Evolutionary conservation across 2,329 filamentous ascomycete species (phyloP).

Genomic region (Pezicula carpinea): DNA sequence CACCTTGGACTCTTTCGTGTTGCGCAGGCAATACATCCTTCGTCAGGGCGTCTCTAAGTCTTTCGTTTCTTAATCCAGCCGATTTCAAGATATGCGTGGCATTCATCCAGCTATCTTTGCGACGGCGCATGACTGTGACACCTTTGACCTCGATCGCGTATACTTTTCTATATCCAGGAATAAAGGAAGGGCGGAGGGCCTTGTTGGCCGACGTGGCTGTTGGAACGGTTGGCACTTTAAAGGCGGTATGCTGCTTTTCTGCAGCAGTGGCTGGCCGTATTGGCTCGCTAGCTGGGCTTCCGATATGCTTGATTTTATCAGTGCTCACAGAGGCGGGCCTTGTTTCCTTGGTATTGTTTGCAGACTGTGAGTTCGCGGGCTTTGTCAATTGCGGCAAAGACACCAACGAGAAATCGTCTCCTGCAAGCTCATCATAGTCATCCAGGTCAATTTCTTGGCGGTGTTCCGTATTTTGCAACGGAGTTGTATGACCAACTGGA

Average conservation of each 20-base stretch:
- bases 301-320: too few species aligned
- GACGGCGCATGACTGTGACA: not conserved
- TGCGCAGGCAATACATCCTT: not conserved
- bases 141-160: slow-evolving; percentile 1
- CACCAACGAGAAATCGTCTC: not conserved
- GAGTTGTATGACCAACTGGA: slow-evolving; percentile 2
- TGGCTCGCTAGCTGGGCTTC: too few species aligned
- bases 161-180: not conserved
- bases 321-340: too few species aligned
- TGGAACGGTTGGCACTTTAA: not conserved
- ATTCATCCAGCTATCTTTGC: slow-evolving; percentile 1
- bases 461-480: slow-evolving; percentile 15
- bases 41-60: not conserved
- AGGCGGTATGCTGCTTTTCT: too few species aligned
- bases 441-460: slow-evolving; percentile 5
- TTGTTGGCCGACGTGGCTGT: not conserved
- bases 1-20: not conserved
- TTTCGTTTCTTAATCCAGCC: not conserved
- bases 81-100: not conserved
- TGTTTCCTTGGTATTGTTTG: not conserved
- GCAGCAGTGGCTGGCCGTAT: too few species aligned
- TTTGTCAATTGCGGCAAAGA: too few species aligned
- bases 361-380: not conserved
- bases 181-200: not conserved
- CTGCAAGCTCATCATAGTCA: not conserved